These are phyloP conservation scores for Eleusine coracana DNA, from an alignment of 176 grass and related monocot genomes.

Conservation along the genomic window DNA sequence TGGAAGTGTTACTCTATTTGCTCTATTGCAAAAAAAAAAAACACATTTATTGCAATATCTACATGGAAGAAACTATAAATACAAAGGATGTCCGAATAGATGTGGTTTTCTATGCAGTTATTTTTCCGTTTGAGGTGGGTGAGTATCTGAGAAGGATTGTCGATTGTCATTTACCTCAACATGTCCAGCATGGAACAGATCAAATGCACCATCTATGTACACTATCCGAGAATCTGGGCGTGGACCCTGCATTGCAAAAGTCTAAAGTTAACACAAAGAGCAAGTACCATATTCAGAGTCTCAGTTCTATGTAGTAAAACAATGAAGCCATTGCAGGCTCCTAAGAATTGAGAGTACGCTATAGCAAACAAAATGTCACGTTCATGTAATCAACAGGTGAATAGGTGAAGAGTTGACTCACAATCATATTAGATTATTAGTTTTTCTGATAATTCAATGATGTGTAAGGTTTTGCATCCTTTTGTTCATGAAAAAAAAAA, in stretches of 20 bases:
- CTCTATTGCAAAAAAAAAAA: neutral
- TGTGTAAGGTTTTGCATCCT: neutral
- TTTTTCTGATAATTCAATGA: neutral
- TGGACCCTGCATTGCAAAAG: conserved; percentile 67
- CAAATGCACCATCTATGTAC: conserved; percentile 96
- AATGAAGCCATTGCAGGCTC: conserved; percentile 5
- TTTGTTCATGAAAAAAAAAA: neutral
- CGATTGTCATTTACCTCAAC: conserved; percentile 72
- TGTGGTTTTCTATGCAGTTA: neutral
- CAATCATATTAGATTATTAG: neutral
- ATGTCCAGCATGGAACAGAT: conserved; percentile 97
- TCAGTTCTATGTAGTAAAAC: conserved; percentile 28
- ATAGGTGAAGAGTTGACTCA: neutral
- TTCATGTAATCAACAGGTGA: conserved; percentile 18
- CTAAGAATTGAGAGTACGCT: conserved; percentile 14
- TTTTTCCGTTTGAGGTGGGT: neutral
- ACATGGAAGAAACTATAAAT: neutral
- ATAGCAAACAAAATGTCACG: neutral
- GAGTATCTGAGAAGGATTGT: neutral
- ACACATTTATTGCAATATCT: neutral
- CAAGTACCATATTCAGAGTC: conserved; percentile 9
- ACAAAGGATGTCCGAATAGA: neutral
- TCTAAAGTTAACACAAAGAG: conserved; percentile 35
- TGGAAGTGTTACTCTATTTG: conserved; percentile 14
- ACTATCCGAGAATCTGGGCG: conserved; percentile 83